Percentiles rank a stretch among this genome's conserved stretches.
phyloP scores from a whole-genome alignment of 2,329 filamentous ascomycete species.

The Calonectria montana region DNA sequence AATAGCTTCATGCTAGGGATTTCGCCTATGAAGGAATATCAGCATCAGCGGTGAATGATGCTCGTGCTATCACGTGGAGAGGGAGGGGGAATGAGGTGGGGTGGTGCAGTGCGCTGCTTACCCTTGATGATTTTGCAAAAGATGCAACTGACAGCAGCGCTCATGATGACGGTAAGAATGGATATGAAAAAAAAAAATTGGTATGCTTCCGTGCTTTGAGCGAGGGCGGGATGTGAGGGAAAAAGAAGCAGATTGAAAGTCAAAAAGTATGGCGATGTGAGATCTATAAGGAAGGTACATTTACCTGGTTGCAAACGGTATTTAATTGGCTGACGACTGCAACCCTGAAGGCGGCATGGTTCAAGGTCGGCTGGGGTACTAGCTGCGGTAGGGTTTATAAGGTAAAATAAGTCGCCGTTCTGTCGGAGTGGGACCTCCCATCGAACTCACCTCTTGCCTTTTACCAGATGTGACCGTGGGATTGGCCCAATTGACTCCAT shows the following conservation, averaged over 20 bases:
- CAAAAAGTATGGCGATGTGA: background rate
- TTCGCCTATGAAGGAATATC: conserved; percentile 70
- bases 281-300: conserved; percentile 6
- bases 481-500: conserved; percentile 64
- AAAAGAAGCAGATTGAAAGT: conserved; percentile 1
- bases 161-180: conserved; percentile 5
- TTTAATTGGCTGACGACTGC: background rate
- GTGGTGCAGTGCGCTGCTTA: conserved; percentile 40
- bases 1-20: conserved; percentile 97
- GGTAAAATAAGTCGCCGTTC: background rate
- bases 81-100: conserved; percentile 14
- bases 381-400: conserved; percentile 29
- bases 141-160: conserved; percentile 71
- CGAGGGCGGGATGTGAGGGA: background rate
- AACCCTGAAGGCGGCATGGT: background rate
- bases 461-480: conserved; percentile 84
- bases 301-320: background rate
- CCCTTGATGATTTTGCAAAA: conserved; percentile 99
- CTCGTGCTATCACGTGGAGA: background rate
- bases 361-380: background rate
- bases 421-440: conserved; percentile 76
- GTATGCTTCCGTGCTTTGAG: background rate
- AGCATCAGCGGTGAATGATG: conserved; percentile 26
- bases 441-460: conserved; percentile 82
- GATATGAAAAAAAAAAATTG: background rate